phyloP scores from a whole-genome alignment of 805 yeast genomes.

The Kuraishia borneana region DNA sequence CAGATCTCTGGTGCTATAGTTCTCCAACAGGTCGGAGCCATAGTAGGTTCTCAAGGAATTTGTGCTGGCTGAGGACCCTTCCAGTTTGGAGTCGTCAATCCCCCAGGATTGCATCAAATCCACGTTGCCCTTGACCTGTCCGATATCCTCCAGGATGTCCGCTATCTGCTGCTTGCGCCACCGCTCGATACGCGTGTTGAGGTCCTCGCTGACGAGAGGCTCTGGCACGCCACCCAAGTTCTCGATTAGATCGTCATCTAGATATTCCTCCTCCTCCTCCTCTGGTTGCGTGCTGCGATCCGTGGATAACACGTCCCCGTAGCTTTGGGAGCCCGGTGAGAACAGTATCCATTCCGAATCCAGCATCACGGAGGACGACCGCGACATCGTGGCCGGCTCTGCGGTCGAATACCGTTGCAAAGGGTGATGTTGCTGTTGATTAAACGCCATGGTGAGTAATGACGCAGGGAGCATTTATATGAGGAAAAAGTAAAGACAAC shows the following conservation, averaged over 20 bases:
- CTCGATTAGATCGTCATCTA: conserved; percentile 17
- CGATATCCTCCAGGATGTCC: conserved; percentile 12
- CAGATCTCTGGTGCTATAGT: conserved; percentile 11
- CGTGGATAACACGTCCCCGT: conserved; percentile 16
- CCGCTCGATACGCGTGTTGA: conserved; percentile 15
- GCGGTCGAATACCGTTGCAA: not conserved
- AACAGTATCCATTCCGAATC: conserved; percentile 20
- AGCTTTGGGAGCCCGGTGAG: conserved; percentile 12
- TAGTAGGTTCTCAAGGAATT: conserved; percentile 5
- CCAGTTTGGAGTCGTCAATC: conserved; percentile 11
- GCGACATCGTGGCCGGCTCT: not conserved
- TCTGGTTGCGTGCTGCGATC: conserved; percentile 4
- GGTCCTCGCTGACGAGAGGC: conserved; percentile 11
- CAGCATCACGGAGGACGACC: conserved; percentile 6
- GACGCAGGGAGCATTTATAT: too few species aligned
- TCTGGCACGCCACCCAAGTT: conserved; percentile 13
- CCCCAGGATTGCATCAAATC: conserved; percentile 21
- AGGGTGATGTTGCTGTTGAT: not conserved
- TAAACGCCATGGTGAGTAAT: conserved; percentile 1
- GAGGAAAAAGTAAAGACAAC: not conserved
- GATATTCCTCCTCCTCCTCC: conserved; percentile 10
- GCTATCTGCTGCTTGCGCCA: conserved; percentile 19
- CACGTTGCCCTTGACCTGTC: conserved; percentile 4
- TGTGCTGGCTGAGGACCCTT: conserved; percentile 1
- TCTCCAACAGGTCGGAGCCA: conserved; percentile 11